Evolutionary conservation across 2,329 filamentous ascomycete genomes (phyloP).

Genomic region (Aspergillus transmontanensis): DNA sequence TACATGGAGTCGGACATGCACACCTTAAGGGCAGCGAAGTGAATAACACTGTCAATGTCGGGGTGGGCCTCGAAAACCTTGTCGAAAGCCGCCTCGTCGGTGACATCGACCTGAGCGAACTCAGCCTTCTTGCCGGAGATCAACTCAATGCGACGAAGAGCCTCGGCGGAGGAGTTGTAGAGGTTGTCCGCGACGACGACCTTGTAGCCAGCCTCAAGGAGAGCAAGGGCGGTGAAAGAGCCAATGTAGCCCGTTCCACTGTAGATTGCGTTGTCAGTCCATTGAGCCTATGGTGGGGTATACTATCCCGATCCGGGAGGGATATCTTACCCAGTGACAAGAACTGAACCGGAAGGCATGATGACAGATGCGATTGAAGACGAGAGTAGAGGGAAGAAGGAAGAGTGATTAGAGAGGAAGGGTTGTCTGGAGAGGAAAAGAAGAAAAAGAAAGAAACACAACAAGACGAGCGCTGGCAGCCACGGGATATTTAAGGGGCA

Average conservation of each 20-base stretch:
- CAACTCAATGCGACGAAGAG: conserved; percentile 91
- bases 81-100: conserved; percentile 79
- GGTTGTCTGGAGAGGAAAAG: conserved; percentile 3
- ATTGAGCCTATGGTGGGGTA: not conserved
- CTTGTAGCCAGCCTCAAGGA: conserved; percentile 92
- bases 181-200: conserved; percentile 96
- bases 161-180: conserved; percentile 93
- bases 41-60: conserved; percentile 95
- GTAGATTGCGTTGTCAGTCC: conserved; percentile 27
- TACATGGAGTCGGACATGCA: conserved; percentile 2
- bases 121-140: conserved; percentile 83
- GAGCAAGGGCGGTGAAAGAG: conserved; percentile 89
- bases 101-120: conserved; percentile 87
- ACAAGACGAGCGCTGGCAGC: not conserved
- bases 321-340: conserved; percentile 80
- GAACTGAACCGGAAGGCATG: conserved; percentile 84
- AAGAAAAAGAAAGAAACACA: conserved; percentile 6
- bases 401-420: conserved; percentile 2
- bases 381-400: not conserved
- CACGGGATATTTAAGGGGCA: conserved; percentile 12
- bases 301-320: conserved; percentile 21
- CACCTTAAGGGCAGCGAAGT: conserved; percentile 96
- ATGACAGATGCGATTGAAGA: conserved; percentile 20
- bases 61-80: conserved; percentile 86
- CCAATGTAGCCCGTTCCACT: conserved; percentile 99